These are phyloP conservation scores for Neurospora sp. DNA, from an alignment of 2,329 filamentous ascomycete species.

Conservation along the genomic window DNA sequence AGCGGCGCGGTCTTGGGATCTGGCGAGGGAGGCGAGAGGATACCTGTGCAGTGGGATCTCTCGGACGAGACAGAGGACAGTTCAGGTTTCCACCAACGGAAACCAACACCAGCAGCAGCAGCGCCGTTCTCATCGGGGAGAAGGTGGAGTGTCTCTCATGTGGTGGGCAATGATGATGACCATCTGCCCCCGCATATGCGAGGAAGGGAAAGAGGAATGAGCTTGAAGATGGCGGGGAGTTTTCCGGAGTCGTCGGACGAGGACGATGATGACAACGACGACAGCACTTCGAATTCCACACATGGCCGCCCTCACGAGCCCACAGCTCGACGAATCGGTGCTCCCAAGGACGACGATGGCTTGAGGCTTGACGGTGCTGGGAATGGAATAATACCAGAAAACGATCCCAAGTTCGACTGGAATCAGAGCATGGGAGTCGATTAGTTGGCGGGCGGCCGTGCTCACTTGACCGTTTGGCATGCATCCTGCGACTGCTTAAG, in stretches of 20 bases:
- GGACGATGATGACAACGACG: slow-evolving; percentile 6
- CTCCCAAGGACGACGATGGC: background rate
- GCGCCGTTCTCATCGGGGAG: background rate
- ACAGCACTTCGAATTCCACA: background rate
- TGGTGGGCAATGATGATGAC: background rate
- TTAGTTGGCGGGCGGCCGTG: slow-evolving; percentile 10
- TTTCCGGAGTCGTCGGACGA: slow-evolving; percentile 17
- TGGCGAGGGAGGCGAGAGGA: slow-evolving; percentile 41
- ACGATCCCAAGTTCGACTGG: slow-evolving; percentile 15
- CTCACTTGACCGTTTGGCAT: background rate
- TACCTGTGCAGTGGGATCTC: slow-evolving; percentile 53
- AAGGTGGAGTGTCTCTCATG: background rate
- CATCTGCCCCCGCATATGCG: background rate
- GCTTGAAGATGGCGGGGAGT: slow-evolving; percentile 17
- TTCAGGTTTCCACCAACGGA: background rate
- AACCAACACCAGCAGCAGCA: slow-evolving; percentile 1
- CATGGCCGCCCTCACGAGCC: background rate
- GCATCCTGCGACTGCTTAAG: background rate
- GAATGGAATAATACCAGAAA: slow-evolving; percentile 3
- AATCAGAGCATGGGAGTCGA: slow-evolving; percentile 25
- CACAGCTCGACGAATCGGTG: background rate
- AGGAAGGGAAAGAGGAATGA: slow-evolving; percentile 3
- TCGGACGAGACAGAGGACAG: slow-evolving; percentile 42
- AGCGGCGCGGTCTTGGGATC: slow-evolving; percentile 47
- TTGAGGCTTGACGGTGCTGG: background rate